These are phyloP conservation scores for Phytophthora europaea DNA, from an alignment of 352 stramenopile genomes.

Conservation along the genomic window DNA sequence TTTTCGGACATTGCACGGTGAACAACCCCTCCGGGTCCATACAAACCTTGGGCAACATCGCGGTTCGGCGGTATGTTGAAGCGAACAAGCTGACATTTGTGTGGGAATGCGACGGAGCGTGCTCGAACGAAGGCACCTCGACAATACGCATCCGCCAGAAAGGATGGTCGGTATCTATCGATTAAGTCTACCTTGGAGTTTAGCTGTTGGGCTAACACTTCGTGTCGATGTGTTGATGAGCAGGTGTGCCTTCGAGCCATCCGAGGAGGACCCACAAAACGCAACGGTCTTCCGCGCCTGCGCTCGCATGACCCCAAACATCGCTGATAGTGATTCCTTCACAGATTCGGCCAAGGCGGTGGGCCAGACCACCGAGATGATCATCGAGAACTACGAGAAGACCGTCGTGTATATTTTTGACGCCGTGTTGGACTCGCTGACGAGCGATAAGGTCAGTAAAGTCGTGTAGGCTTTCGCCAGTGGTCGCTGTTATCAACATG, in stretches of 20 bases:
- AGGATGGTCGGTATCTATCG: conserved; percentile 49
- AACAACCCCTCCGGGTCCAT: conserved; percentile 39
- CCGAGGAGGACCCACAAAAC: conserved; percentile 44
- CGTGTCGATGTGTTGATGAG: neutral
- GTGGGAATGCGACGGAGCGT: conserved; percentile 57
- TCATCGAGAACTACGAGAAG: conserved; percentile 52
- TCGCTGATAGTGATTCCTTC: conserved; percentile 27
- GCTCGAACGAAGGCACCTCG: conserved; percentile 23
- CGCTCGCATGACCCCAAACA: conserved; percentile 53
- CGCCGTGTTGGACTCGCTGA: conserved; percentile 38
- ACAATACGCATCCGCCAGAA: conserved; percentile 54
- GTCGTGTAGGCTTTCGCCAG: conserved; percentile 5
- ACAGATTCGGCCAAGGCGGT: conserved; percentile 46
- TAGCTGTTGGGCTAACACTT: neutral
- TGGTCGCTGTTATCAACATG: neutral
- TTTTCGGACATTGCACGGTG: conserved; percentile 59
- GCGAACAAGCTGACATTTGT: conserved; percentile 56
- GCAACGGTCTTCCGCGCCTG: conserved; percentile 58
- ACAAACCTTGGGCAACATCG: conserved; percentile 53
- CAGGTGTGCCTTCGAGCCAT: conserved; percentile 62
- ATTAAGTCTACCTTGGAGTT: neutral
- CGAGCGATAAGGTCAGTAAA: conserved; percentile 9
- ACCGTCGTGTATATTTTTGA: conserved; percentile 51
- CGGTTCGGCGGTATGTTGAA: conserved; percentile 55
- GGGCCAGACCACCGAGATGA: conserved; percentile 45